Conservation (phyloP, 345 rosid genomes). For the Brassica carinata region DNA sequence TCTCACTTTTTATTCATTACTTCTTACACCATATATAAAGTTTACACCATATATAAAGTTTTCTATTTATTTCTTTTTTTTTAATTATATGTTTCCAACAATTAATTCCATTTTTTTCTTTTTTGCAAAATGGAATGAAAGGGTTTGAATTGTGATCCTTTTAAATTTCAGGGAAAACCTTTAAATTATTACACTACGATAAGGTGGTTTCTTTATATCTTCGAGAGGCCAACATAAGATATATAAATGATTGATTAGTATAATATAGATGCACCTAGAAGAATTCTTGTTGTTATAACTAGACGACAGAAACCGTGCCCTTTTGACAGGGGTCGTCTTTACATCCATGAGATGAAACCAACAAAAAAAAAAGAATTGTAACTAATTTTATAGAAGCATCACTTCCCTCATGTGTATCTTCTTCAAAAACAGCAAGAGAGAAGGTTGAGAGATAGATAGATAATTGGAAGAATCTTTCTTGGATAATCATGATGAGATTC, state of each 20-base stretch:
- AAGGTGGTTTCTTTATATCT: not conserved
- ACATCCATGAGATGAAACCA: constrained; percentile 6
- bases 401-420: not conserved
- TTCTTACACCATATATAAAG: not conserved
- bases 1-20: not conserved
- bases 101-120: not conserved
- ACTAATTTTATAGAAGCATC: constrained; percentile 6
- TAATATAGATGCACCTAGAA: constrained; percentile 31
- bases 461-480: not conserved
- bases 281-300: constrained; percentile 22
- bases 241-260: constrained; percentile 9
- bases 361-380: not conserved
- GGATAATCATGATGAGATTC: constrained; percentile 21
- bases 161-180: not conserved
- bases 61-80: not conserved
- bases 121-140: not conserved
- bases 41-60: not conserved
- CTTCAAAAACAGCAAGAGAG: not conserved
- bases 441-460: not conserved
- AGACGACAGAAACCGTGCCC: constrained; percentile 30
- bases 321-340: constrained; percentile 31
- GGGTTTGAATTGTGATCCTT: not conserved
- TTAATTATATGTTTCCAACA: not conserved
- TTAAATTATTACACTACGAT: not conserved
- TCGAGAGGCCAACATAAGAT: not conserved